Evolutionary conservation across 169 alveolate species (phyloP).

Genomic region (Eimeria maxima): DNA sequence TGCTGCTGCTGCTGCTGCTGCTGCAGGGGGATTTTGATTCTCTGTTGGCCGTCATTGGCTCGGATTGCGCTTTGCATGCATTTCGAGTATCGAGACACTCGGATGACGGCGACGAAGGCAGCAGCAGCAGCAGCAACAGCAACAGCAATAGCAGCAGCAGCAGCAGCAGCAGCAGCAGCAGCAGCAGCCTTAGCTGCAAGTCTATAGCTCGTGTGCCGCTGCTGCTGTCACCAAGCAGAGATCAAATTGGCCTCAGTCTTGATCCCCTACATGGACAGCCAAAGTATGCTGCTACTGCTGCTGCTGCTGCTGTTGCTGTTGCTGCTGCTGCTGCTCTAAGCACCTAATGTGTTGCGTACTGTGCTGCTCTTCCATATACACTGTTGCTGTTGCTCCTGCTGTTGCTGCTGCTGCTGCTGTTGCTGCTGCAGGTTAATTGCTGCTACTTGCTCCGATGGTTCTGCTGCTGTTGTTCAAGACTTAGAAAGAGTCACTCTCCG

Average conservation of each 20-base stretch:
- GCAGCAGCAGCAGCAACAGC: conserved; percentile 7
- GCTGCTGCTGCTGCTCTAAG: neutral
- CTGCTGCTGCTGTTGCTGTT: conserved; percentile 12
- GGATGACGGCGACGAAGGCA: neutral
- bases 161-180: neutral
- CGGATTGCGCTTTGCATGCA: conserved; percentile 42
- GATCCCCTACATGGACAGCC: conserved; percentile 7
- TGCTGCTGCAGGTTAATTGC: conserved; percentile 28
- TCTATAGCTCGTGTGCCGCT: neutral
- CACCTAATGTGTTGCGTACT: too few species aligned
- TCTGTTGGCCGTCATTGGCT: conserved; percentile 19
- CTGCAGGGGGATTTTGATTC: neutral
- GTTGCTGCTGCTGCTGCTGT: conserved; percentile 33
- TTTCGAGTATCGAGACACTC: conserved; percentile 8
- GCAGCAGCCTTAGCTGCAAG: conserved; percentile 30
- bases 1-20: conserved; percentile 35
- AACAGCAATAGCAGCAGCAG: conserved; percentile 16
- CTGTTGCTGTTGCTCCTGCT: too few species aligned
- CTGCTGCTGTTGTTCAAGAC: conserved; percentile 23
- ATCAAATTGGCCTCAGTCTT: neutral
- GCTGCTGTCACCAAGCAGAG: neutral
- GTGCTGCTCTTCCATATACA: too few species aligned
- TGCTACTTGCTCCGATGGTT: conserved; percentile 13
- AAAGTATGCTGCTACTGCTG: neutral
- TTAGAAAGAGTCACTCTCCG: neutral